These are phyloP conservation scores for Venturia nashicola DNA, from an alignment of 2,329 filamentous ascomycete species.

Conservation along the genomic window DNA sequence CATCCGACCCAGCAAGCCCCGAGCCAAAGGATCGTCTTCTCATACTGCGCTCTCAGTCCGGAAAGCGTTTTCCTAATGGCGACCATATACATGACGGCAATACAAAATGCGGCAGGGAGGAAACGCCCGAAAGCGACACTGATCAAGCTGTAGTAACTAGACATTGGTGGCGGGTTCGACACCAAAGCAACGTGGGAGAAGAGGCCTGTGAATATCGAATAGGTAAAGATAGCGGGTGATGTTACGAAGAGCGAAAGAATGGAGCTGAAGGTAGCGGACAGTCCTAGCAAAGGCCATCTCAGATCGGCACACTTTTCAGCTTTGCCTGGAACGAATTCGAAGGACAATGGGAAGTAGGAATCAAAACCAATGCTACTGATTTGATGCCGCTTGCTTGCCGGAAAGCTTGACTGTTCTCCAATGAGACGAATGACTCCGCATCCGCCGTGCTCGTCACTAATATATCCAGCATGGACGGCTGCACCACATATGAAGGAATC, in stretches of 20 bases:
- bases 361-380: conserved; percentile 70
- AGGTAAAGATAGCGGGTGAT: conserved; percentile 72
- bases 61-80: conserved; percentile 61
- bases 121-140: conserved; percentile 71
- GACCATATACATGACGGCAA: conserved; percentile 77
- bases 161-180: conserved; percentile 67
- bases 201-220: conserved; percentile 64
- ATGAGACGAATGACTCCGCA: conserved; percentile 70
- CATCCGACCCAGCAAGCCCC: conserved; percentile 84
- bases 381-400: conserved; percentile 54
- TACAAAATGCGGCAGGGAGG: conserved; percentile 75
- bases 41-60: conserved; percentile 68
- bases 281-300: conserved; percentile 70
- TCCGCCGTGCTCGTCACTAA: conserved; percentile 59
- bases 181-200: conserved; percentile 88
- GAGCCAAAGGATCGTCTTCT: conserved; percentile 84
- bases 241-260: conserved; percentile 72
- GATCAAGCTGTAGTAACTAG: conserved; percentile 56
- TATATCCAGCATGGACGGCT: conserved; percentile 72
- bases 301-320: conserved; percentile 61
- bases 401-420: conserved; percentile 54
- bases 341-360: conserved; percentile 81
- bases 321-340: conserved; percentile 57
- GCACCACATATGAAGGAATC: conserved; percentile 81
- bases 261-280: conserved; percentile 69